These are phyloP conservation scores for Cicer pinnatifidum DNA, from an alignment of 306 rosid species.

Conservation along the genomic window DNA sequence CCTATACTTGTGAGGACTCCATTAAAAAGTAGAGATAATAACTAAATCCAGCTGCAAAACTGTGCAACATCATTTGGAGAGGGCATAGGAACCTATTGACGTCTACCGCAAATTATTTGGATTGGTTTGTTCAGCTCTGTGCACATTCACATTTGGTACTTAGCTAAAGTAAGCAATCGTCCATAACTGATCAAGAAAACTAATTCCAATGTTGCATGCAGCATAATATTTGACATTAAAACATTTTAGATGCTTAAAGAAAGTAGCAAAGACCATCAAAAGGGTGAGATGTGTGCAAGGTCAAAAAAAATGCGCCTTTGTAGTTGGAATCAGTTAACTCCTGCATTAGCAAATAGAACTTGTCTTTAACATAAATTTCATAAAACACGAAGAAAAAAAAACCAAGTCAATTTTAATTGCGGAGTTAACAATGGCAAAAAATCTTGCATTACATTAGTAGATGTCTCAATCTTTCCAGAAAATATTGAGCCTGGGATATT, in stretches of 20 bases:
- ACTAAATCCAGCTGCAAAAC: too few relatives aligned
- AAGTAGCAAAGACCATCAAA: too few relatives aligned
- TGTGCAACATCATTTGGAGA: too few relatives aligned
- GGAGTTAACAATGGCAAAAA: not conserved
- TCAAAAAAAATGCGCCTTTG: not conserved
- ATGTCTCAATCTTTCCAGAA: not conserved
- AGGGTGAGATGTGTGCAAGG: not conserved
- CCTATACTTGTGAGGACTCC: too few relatives aligned
- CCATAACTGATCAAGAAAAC: not conserved
- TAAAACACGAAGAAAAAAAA: too few relatives aligned
- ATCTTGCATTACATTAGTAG: not conserved
- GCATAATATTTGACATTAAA: not conserved
- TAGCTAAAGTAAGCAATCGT: not conserved
- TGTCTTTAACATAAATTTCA: not conserved
- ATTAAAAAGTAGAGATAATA: too few relatives aligned
- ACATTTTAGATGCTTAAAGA: not conserved
- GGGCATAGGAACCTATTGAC: too few relatives aligned
- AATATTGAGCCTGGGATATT: not conserved
- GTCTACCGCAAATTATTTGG: too few relatives aligned
- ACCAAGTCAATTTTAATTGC: not conserved
- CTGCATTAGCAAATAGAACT: not conserved
- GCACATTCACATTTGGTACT: too few relatives aligned
- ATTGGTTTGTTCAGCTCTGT: too few relatives aligned
- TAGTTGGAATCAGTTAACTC: not conserved
- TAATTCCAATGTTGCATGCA: not conserved